These are phyloP conservation scores for Neonectria hederae DNA, from an alignment of 2,329 filamentous ascomycete species.

Conservation along the genomic window DNA sequence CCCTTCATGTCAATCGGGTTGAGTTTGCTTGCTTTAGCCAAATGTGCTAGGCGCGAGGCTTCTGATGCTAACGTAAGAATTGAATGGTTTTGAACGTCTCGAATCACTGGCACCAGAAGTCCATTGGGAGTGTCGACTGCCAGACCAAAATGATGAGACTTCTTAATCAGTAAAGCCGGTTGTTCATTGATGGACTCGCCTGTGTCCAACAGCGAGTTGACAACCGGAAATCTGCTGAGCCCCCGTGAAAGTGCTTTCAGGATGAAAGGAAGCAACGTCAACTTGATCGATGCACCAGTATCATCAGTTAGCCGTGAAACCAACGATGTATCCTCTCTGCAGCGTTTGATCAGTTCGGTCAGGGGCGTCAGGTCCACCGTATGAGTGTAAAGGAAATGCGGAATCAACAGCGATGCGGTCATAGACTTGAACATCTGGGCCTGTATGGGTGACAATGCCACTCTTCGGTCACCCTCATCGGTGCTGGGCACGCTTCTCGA, in stretches of 20 bases:
- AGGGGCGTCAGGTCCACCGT: conserved; percentile 10
- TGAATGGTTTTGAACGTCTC: conserved; percentile 21
- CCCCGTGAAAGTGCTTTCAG: too few relatives aligned
- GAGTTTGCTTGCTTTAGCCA: conserved; percentile 7
- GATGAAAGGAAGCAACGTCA: too few relatives aligned
- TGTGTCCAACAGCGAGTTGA: too few relatives aligned
- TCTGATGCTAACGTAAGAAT: background rate
- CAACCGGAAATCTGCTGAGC: too few relatives aligned
- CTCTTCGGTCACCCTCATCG: too few relatives aligned
- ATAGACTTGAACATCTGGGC: conserved; percentile 24
- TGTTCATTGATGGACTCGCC: too few relatives aligned
- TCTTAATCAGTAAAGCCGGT: background rate
- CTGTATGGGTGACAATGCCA: conserved; percentile 8
- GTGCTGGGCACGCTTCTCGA: too few relatives aligned
- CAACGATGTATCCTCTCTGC: too few relatives aligned
- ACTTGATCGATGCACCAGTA: too few relatives aligned
- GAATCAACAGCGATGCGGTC: conserved; percentile 19
- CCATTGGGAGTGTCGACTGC: conserved; percentile 22
- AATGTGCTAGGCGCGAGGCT: conserved; percentile 7
- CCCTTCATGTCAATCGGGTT: conserved; percentile 12
- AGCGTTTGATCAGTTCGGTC: too few relatives aligned
- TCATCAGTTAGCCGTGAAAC: too few relatives aligned
- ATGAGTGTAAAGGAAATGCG: conserved; percentile 26
- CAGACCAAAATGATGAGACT: conserved; percentile 21
- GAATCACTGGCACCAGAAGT: conserved; percentile 20